Percentiles rank a stretch among this genome's conserved stretches.
phyloP scores from a whole-genome alignment of 768 basidiomycete species.

The Lentinula boryana region DNA sequence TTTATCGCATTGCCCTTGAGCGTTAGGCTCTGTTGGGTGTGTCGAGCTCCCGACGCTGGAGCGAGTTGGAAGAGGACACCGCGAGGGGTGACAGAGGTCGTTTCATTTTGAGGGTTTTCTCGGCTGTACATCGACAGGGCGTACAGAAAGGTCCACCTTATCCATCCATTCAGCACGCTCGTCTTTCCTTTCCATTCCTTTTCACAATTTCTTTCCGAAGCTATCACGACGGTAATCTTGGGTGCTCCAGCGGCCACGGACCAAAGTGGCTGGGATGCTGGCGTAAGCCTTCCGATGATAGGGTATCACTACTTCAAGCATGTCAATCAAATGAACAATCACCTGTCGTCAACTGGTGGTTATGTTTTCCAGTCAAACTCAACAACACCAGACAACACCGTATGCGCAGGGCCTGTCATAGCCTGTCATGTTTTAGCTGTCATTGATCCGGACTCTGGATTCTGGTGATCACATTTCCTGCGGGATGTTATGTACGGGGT shows the following conservation, averaged over 20 bases:
- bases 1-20: not conserved
- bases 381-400: not conserved
- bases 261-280: not conserved
- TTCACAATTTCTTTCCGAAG: not conserved
- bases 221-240: not conserved
- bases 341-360: not conserved
- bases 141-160: not conserved
- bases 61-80: not conserved
- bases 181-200: not conserved
- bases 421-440: not conserved
- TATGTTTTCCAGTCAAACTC: not conserved
- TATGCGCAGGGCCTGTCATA: not conserved
- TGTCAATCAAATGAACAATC: not conserved
- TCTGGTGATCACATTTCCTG: not conserved
- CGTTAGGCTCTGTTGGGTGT: not conserved
- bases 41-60: not conserved
- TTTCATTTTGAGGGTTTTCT: not conserved
- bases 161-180: not conserved
- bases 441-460: not conserved
- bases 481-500: not conserved
- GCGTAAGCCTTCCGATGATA: not conserved
- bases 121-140: not conserved
- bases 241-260: not conserved
- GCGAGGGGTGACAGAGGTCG: not conserved
- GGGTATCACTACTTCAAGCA: not conserved